Evolutionary conservation across 345 rosid species (phyloP).

Genomic region (Hibiscus mutabilis): DNA sequence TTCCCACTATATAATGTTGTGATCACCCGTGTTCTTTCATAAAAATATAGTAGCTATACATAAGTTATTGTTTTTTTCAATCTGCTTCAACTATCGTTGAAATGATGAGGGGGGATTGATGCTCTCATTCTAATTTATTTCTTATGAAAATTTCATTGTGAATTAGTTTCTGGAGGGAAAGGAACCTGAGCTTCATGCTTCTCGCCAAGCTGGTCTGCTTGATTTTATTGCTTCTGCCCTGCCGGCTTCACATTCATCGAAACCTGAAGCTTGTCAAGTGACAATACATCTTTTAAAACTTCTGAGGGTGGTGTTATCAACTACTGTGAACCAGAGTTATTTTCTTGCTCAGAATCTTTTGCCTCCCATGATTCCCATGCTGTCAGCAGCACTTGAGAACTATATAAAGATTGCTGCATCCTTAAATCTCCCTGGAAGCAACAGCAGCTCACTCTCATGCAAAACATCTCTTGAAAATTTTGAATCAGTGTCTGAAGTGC

Average conservation of each 20-base stretch:
- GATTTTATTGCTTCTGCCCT: conserved; percentile 73
- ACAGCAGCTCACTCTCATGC: conserved; percentile 12
- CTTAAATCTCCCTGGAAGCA: conserved; percentile 35
- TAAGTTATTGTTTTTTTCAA: not conserved
- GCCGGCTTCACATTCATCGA: conserved; percentile 75
- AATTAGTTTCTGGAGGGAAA: conserved; percentile 65
- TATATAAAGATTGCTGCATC: conserved; percentile 74
- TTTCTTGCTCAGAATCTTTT: conserved; percentile 69
- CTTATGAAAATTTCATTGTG: conserved; percentile 12
- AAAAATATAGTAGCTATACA: not conserved
- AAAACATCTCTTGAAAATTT: conserved; percentile 22
- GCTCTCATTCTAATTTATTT: conserved; percentile 9
- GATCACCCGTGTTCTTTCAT: not conserved
- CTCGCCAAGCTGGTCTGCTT: conserved; percentile 72
- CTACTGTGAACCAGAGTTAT: conserved; percentile 55
- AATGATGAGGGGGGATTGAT: not conserved
- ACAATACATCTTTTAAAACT: conserved; percentile 62
- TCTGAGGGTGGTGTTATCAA: conserved; percentile 52
- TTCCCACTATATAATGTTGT: not conserved
- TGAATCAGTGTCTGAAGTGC: conserved; percentile 55
- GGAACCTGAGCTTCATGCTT: conserved; percentile 67
- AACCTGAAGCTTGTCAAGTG: conserved; percentile 77
- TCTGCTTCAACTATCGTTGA: not conserved
- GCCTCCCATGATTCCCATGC: conserved; percentile 71
- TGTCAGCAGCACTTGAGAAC: conserved; percentile 67